These are phyloP conservation scores for Pyricularia grisea DNA, from an alignment of 2,329 filamentous ascomycete genomes.

Conservation along the genomic window DNA sequence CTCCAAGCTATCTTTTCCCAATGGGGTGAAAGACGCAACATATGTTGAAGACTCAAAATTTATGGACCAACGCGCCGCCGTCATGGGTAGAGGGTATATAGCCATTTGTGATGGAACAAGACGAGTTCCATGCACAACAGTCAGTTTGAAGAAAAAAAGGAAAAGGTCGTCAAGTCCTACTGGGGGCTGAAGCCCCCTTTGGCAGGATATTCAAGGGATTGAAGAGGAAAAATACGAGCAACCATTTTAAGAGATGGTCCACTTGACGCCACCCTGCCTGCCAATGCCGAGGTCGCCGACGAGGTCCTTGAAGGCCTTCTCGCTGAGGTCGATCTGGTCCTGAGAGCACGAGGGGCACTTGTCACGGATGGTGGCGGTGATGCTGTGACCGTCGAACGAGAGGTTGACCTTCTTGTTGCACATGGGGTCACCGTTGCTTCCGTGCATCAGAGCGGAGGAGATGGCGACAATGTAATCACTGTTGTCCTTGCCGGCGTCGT, in stretches of 20 bases:
- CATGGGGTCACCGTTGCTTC: constrained; percentile 58
- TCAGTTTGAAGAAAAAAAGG: neutral
- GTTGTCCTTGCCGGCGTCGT: constrained; percentile 46
- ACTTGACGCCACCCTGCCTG: constrained; percentile 17
- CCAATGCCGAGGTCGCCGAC: constrained; percentile 26
- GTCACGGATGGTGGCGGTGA: constrained; percentile 55
- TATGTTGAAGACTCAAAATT: neutral
- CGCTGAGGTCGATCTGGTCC: constrained; percentile 41
- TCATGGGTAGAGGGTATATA: neutral
- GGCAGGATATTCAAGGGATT: neutral
- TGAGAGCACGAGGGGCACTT: constrained; percentile 63
- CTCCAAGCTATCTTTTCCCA: neutral
- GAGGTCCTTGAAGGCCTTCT: constrained; percentile 37
- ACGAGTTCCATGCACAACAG: neutral
- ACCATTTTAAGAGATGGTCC: constrained; percentile 18
- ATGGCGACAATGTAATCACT: constrained; percentile 60
- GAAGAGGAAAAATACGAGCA: neutral
- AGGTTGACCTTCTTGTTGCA: constrained; percentile 64
- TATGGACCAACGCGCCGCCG: neutral
- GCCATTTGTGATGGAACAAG: neutral
- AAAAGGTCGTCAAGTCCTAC: neutral
- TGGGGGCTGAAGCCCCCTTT: neutral
- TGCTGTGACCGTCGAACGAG: constrained; percentile 41
- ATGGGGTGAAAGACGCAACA: neutral
- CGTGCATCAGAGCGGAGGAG: constrained; percentile 49